phyloP scores from a whole-genome alignment of 2,329 filamentous ascomycete genomes.

The Rugonectria rugulosa region DNA sequence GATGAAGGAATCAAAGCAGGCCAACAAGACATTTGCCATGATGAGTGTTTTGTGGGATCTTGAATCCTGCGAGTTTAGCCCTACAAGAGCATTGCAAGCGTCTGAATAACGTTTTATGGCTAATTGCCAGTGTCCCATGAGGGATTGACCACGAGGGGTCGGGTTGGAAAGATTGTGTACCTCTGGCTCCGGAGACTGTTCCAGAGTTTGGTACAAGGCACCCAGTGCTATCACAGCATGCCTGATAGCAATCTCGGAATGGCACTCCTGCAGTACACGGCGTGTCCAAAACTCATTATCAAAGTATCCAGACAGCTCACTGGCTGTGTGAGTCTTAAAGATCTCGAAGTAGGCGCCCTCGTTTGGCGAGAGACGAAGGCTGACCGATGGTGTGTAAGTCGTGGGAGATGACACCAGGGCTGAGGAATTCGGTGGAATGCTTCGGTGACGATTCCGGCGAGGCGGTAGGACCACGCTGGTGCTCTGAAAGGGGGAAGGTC shows the following conservation, averaged over 20 bases:
- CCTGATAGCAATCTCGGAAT: constrained; percentile 66
- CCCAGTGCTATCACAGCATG: constrained; percentile 73
- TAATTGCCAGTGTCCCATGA: constrained; percentile 63
- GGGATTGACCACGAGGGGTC: constrained; percentile 39
- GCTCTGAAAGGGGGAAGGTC: constrained; percentile 27
- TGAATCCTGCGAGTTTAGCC: constrained; percentile 51
- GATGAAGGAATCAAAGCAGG: constrained; percentile 74
- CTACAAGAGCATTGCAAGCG: constrained; percentile 60
- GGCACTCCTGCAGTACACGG: constrained; percentile 69
- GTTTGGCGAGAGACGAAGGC: constrained; percentile 56
- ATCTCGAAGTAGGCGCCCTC: constrained; percentile 69
- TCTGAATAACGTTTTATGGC: constrained; percentile 67
- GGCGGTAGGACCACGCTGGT: constrained; percentile 42
- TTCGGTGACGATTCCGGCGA: constrained; percentile 39
- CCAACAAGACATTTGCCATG: constrained; percentile 71
- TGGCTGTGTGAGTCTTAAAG: constrained; percentile 67
- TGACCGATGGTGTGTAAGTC: constrained; percentile 52
- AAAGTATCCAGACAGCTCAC: constrained; percentile 72
- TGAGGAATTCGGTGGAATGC: constrained; percentile 27
- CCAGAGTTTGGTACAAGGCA: constrained; percentile 71
- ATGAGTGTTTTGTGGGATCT: constrained; percentile 61
- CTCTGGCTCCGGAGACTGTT: constrained; percentile 60
- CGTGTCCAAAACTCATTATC: constrained; percentile 71
- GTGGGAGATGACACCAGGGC: constrained; percentile 39
- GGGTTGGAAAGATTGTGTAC: constrained; percentile 43